Evolutionary conservation across 2,329 filamentous ascomycete genomes (phyloP), one percentile per base, ranked within the genome.

Genomic region (Westerdykella sp.): DNA sequence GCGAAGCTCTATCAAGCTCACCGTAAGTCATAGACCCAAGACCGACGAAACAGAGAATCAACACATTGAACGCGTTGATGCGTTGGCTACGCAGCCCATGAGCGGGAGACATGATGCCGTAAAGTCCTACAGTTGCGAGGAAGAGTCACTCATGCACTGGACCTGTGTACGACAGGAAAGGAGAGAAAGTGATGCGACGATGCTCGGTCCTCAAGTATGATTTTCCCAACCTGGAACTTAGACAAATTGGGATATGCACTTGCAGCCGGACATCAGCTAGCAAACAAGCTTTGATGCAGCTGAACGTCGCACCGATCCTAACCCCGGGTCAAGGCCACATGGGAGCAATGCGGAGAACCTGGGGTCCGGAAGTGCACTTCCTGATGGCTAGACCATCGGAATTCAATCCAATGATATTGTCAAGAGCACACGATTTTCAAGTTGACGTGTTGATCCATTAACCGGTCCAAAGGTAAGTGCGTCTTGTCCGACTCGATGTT

Each of bases 11-110:
- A 21, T 21, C 30, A 14, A 13, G 30, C 30, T 12, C 7, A 4
- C 48, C 51, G 40, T 55, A 55, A 22, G 40, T 49, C 43, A 53
- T 51, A 11, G 52, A 55, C 4, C 51, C 51, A 13, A 53, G 31
- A 11, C 47, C 45, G 23, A 55, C 43, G 34, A 55, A 51, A 34
- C 44, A 40, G 31, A 53, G 49, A 32, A 55, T 50, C 18, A 51
- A 44, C 6, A 55, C 44, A 41, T 51, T 53, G 48, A 49, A 55
- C 5, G 44, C 44, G 41, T 51, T 55, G 45, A 55, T 50, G 16
- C 44, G 39, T 28, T 41, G 41, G 12, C 18, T 38, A 9, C 25
- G 13, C 5, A 37, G 30, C 13, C 30, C 35, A 16, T 37, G 40
- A 14, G 40, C 22, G 10, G 43, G 37, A 28, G 43, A 18, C 46